Percentiles rank a stretch among this genome's conserved stretches.
Conservation (phyloP, 192 early-diverging fungal species). For the Lobosporangium transversale region DNA sequence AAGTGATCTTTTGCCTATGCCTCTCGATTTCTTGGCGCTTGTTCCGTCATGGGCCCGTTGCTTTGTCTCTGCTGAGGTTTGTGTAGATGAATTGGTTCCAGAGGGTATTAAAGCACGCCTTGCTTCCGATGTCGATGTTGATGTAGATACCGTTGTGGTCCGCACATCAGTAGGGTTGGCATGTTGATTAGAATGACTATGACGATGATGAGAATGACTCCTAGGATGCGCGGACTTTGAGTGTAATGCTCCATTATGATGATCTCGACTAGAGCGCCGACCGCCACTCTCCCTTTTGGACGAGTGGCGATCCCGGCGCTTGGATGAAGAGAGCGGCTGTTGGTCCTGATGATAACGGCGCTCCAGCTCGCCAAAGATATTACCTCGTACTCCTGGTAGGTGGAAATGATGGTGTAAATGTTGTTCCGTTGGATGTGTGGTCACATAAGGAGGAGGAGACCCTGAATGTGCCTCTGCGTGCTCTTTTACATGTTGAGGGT, state of each 20-base stretch:
- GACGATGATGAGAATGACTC: slow-evolving; percentile 3
- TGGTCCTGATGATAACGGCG: slow-evolving; percentile 29
- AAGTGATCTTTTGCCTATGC: slow-evolving; percentile 26
- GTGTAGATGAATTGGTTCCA: background rate
- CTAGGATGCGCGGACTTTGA: slow-evolving; percentile 11
- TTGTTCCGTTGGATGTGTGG: slow-evolving; percentile 21
- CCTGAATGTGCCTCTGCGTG: background rate
- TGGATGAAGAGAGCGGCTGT: background rate
- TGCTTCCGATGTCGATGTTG: slow-evolving; percentile 42
- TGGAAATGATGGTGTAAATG: slow-evolving; percentile 47
- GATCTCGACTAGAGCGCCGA: slow-evolving; percentile 4
- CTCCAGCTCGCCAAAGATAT: slow-evolving; percentile 50
- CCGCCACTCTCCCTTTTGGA: slow-evolving; percentile 12
- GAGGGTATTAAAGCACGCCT: slow-evolving; percentile 8
- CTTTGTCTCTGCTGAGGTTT: background rate
- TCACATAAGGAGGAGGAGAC: slow-evolving; percentile 46
- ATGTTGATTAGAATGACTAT: background rate
- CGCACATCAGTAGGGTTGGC: background rate
- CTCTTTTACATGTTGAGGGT: slow-evolving; percentile 7
- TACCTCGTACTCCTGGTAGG: slow-evolving; percentile 42
- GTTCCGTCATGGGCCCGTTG: background rate
- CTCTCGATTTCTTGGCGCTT: background rate
- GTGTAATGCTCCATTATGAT: background rate
- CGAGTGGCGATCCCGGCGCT: slow-evolving; percentile 9
- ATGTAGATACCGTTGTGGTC: slow-evolving; percentile 35